Base-by-base conservation (phyloP, 192 early-diverging fungal genomes). In the Spinellus fusiger region DNA sequence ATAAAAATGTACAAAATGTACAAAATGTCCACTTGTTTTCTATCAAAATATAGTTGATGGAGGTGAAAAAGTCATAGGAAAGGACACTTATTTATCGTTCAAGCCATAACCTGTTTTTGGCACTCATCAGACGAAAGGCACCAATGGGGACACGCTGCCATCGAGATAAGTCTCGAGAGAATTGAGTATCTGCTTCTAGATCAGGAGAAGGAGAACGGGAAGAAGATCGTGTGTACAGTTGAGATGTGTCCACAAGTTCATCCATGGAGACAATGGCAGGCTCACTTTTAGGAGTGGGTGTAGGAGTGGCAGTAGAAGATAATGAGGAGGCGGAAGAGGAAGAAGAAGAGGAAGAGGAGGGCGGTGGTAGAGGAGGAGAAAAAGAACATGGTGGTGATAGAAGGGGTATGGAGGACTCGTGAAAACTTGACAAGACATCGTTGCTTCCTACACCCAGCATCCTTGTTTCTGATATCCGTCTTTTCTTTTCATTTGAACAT, bases 91-190 rank as follows among this genome's bases (percentile, higher is more conserved):
- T 16, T 57, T 54, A 60, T 33, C 65, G 65, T 27, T 67, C 53
- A 31, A 67, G 37, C 65, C 65, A 67, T 28, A 67, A 38, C 29
- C 49, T 57, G 23, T 67, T 67, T 44, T 67, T 67, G 26, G 65
- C 49, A 27, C 65, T 49, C 58, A 67, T 61, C 22, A 67, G 37
- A 22, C 79, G 69, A 58, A 78, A 81, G 0, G 74, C 75, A 48
- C 79, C 76, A 29, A 81, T 81, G 4, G 79, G 79, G 15, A 78
- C 72, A 38, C 76, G 71, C 33, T 81, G 64, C 79, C 79, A 81
- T 9, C 76, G 75, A 52, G 66, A 64, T 16, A 81, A 52, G 20
- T 81, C 76, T 51, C 73, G 57, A 1, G 67, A 65, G 37, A 64
- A 74, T 25, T 61, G 59, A n/a, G 60, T 55, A 13, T 48, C 61